These are phyloP conservation scores for Pyrus bretschneideri DNA, from an alignment of 306 rosid genomes.

Conservation along the genomic window DNA sequence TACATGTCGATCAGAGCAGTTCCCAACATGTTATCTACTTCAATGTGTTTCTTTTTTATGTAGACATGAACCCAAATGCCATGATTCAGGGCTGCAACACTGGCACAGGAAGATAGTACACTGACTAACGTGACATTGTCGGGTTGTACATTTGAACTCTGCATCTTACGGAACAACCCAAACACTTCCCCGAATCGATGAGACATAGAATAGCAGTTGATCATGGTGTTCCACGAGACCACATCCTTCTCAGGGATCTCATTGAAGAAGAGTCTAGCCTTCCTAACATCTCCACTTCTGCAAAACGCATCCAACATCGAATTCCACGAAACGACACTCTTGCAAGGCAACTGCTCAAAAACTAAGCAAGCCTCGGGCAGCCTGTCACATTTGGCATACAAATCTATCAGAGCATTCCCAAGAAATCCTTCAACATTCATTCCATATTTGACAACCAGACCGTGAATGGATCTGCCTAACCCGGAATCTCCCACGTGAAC, in stretches of 20 bases:
- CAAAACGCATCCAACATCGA: slow-evolving; percentile 28
- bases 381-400: slow-evolving; percentile 11
- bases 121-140: slow-evolving; percentile 23
- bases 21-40: slow-evolving; percentile 18
- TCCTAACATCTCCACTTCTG: slow-evolving; percentile 17
- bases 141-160: slow-evolving; percentile 10
- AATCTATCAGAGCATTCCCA: slow-evolving; percentile 21
- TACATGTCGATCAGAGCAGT: slow-evolving; percentile 31
- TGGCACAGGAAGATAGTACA: slow-evolving; percentile 21
- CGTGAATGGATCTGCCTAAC: slow-evolving; percentile 20
- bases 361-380: slow-evolving; percentile 5
- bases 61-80: slow-evolving; percentile 29
- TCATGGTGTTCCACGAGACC: slow-evolving; percentile 31
- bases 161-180: slow-evolving; percentile 19
- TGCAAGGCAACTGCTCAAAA: slow-evolving; percentile 15
- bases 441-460: slow-evolving; percentile 9
- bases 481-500: not conserved
- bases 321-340: slow-evolving; percentile 19
- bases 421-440: slow-evolving; percentile 14
- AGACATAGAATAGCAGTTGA: slow-evolving; percentile 4
- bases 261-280: slow-evolving; percentile 14
- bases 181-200: slow-evolving; percentile 4
- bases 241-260: slow-evolving; percentile 24
- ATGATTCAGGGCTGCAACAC: slow-evolving; percentile 22
- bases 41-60: slow-evolving; percentile 15